phyloP scores from a whole-genome alignment of 371 early-diverging fungal genomes.

The Mortierella sp. region DNA sequence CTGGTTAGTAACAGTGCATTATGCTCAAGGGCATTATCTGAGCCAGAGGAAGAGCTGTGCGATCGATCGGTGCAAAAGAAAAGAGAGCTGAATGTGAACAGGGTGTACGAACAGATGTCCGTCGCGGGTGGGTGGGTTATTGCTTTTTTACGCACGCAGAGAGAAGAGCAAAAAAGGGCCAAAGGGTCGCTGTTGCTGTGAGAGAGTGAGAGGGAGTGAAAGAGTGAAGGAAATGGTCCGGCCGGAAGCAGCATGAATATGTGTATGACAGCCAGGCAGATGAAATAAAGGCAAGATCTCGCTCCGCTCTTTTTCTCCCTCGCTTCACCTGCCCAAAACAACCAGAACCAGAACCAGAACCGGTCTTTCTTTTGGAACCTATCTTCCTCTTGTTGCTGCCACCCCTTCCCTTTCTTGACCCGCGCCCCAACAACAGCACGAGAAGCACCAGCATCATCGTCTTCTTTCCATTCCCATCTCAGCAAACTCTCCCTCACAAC shows the following conservation, averaged over 20 bases:
- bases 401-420: neutral
- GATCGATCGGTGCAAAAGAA: constrained; percentile 8
- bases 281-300: neutral
- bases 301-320: neutral
- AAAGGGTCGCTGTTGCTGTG: neutral
- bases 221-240: neutral
- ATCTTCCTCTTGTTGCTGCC: neutral
- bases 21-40: neutral
- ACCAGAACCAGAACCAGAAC: neutral
- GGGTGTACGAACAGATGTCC: neutral
- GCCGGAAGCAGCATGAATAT: neutral
- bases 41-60: neutral
- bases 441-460: neutral
- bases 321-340: neutral
- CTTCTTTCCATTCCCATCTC: neutral
- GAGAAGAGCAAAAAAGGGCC: neutral
- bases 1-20: neutral
- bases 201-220: neutral
- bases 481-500: neutral
- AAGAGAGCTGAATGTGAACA: neutral
- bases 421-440: neutral
- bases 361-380: neutral
- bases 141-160: neutral
- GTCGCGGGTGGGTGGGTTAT: neutral
- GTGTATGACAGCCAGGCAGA: neutral